These are phyloP conservation scores for Scedosporium boydii DNA, from an alignment of 2,329 filamentous ascomycete species.

Conservation along the genomic window DNA sequence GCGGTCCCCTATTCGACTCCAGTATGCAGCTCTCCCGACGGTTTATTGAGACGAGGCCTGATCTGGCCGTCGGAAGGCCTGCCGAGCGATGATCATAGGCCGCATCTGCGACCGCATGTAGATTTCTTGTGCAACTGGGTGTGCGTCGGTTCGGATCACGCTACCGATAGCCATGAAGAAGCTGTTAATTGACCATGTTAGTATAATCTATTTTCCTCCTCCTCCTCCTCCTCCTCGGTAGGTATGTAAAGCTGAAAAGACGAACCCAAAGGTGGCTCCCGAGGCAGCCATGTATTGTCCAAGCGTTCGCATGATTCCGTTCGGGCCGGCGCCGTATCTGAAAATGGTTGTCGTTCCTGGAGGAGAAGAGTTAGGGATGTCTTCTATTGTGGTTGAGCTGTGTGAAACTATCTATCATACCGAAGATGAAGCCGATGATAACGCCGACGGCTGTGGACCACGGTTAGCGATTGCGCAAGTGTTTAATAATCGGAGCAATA, in stretches of 20 bases:
- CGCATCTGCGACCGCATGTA: conserved; percentile 66
- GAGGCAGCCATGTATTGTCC: conserved; percentile 97
- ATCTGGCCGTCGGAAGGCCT: conserved; percentile 23
- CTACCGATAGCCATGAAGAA: conserved; percentile 99
- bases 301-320: conserved; percentile 86
- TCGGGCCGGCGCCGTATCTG: conserved; percentile 83
- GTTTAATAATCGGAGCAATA: conserved; percentile 14
- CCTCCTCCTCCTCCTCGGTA: background rate
- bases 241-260: background rate
- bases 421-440: conserved; percentile 97
- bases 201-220: background rate
- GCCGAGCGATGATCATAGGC: conserved; percentile 53
- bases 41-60: background rate
- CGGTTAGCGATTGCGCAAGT: background rate
- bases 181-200: conserved; percentile 22
- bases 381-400: conserved; percentile 4
- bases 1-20: background rate
- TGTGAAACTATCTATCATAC: conserved; percentile 32
- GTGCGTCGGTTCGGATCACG: conserved; percentile 86
- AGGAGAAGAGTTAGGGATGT: conserved; percentile 10
- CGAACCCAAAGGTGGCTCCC: conserved; percentile 88
- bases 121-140: conserved; percentile 62
- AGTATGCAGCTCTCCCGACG: background rate
- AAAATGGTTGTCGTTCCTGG: conserved; percentile 88
- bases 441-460: conserved; percentile 67